A percentile compares a stretch with the other conserved stretches of the same genome.
Conservation (phyloP, 495 filamentous ascomycete genomes). For the Aspergillus nanangensis region DNA sequence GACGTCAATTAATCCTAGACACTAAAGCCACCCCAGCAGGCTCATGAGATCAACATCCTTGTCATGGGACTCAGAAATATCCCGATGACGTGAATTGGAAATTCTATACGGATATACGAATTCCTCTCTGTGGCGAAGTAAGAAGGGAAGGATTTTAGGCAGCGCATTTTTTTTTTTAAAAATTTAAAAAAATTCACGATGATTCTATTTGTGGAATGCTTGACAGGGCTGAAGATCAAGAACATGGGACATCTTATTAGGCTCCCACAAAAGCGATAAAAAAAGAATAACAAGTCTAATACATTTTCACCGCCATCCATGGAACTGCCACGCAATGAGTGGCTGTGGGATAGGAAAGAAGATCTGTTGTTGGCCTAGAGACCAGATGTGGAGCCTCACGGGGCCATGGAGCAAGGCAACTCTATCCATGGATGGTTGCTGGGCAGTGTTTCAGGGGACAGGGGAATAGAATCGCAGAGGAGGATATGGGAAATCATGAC, state of each 20-base stretch:
- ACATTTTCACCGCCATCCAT: background rate
- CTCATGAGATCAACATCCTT: too few species aligned
- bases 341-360: conserved; percentile 11
- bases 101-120: too few species aligned
- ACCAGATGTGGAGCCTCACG: conserved; percentile 10
- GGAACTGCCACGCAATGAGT: conserved; percentile 15
- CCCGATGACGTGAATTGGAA: too few species aligned
- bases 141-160: too few species aligned
- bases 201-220: background rate
- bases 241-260: background rate
- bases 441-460: conserved; percentile 8
- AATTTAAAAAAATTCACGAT: too few species aligned
- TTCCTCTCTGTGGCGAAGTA: too few species aligned
- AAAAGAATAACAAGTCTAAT: conserved; percentile 1
- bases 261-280: conserved; percentile 3
- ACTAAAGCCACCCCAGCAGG: too few species aligned
- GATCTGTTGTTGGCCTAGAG: conserved; percentile 34
- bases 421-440: conserved; percentile 8
- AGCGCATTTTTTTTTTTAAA: too few species aligned
- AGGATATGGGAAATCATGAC: too few species aligned
- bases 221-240: background rate
- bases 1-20: too few species aligned
- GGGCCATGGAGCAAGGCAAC: conserved; percentile 5
- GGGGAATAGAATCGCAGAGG: too few species aligned
- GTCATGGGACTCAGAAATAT: too few species aligned